Base-by-base conservation (phyloP, 129 eudicot species). In the Lactuca saligna region DNA sequence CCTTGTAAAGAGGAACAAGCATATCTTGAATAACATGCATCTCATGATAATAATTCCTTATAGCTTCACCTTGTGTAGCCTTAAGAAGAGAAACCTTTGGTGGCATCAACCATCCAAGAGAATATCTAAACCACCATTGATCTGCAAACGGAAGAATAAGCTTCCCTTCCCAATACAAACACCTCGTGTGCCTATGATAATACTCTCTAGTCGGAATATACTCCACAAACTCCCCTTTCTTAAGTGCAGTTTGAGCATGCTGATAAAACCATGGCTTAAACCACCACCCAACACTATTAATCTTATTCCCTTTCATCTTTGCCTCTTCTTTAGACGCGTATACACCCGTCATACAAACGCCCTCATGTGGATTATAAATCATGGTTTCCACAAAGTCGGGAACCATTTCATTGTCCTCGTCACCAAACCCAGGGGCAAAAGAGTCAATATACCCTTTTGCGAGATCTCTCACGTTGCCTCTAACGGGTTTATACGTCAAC, bases 1-100 rank as follows among this genome's bases (percentile, higher is more conserved):
- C 95, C 86, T 90, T 90, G 81, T 91, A 87, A 64, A 91, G 86
- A 3, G 97, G 97, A 5, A 91, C 97, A 64, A 87, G 97, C 95
- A 91, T 85, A 54, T 91, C 97, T 72, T 91, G 97, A 77, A 87
- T 87, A 61, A 91, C 97, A 71, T 91, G 97, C 86, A 81, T 85
- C 72, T 91, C 97, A 61, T 91, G 97, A 81, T 91, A 91, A 80
- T 91, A 91, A 78, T 91, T 91, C 33, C 97, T 75, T 33, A 87
- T 85, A 7, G 95, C 89, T 69, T 91, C 97, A 60, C 97, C 95
- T 79, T 91, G 97, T 4, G 97, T 91, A 35, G 97, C 97, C 80
- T 87, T 91, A 1, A 91, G 95, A 14, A 91, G 81, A 15, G 95
- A 85, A 71, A 91, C 91, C 89, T 91, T 91, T 32, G 97, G 97